Percentiles rank a stretch among this genome's conserved stretches.
Evolutionary conservation across 139 green algal genomes (phyloP).

Genomic region (Klebsormidium nitens): DNA sequence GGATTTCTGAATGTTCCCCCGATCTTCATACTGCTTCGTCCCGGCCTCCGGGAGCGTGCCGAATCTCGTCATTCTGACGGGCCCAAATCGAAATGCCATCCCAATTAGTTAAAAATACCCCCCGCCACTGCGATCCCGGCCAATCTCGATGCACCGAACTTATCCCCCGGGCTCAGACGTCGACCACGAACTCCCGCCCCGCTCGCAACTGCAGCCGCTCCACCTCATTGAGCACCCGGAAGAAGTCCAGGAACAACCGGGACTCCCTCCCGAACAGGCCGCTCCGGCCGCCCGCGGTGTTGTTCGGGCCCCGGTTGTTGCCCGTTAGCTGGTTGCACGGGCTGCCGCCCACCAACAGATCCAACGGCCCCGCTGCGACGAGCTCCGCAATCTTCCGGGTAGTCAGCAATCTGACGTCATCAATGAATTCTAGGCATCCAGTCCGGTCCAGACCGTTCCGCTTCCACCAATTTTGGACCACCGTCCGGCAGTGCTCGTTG

Average conservation of each 20-base stretch:
- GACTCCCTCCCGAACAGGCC: neutral
- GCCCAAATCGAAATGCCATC: too few relatives aligned
- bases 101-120: too few relatives aligned
- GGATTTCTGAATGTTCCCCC: too few relatives aligned
- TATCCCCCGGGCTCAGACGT: too few relatives aligned
- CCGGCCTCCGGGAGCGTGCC: too few relatives aligned
- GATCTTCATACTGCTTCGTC: too few relatives aligned
- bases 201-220: too few relatives aligned
- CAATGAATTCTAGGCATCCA: neutral
- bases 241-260: constrained; percentile 12
- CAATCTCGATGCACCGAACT: too few relatives aligned
- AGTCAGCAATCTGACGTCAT: neutral
- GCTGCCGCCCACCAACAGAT: constrained; percentile 21
- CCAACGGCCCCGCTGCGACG: constrained; percentile 7
- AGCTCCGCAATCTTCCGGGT: neutral
- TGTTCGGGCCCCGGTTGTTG: constrained; percentile 5
- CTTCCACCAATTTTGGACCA: constrained; percentile 5
- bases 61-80: too few relatives aligned
- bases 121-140: too few relatives aligned
- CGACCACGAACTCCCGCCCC: too few relatives aligned
- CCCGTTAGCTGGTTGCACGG: constrained; percentile 20
- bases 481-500: neutral
- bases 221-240: constrained; percentile 4
- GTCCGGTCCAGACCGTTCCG: neutral
- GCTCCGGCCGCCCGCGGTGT: neutral